Base-by-base conservation (phyloP, 108 stramenopile species). In the Cyclostephanos invisitatus region DNA sequence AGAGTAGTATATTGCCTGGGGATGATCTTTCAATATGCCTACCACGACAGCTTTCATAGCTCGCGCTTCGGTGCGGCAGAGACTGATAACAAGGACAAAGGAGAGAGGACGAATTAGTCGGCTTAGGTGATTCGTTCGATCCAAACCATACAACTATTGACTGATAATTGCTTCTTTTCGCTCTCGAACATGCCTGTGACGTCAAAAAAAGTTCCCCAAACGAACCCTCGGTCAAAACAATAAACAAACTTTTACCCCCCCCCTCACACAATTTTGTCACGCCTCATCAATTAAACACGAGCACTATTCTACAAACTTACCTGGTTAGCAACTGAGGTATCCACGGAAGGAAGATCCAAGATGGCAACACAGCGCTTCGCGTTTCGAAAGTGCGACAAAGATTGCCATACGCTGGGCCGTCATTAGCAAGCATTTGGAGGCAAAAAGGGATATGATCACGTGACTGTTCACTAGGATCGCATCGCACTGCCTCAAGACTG, bases 271-370 rank as follows among this genome's bases (percentile, higher is more conserved):
- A 42, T 9, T 1, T 42, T 42, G n/a, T n/a, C n/a, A n/a, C n/a
- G n/a, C n/a, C n/a, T n/a, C n/a, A n/a, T n/a, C n/a, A n/a, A n/a
- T n/a, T n/a, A n/a, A 9, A 42, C 40, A 9, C 9, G 12, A 8
- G 40, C 40, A 42, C 36, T 4, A 42, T 11, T 42, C 7, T 42
- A 42, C 40, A 42, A 42, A 42, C 40, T 42, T 11, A 42, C 40
- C 40, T 53, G 18, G 87, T 83, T 40, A 98, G 76, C 18, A 98
- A 71, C 62, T 96, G 92, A 12, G 96, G 96, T 14, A 96, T 89
- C 95, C 96, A 96, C 38, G 96, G 93, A 0, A 98, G 81, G 96
- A 96, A 98, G 8, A 96, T 90, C 96, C 95, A 97, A 25, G 91
- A 84, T 17, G 96, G 97, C 24, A 96, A 65, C 48, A 78, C 68